These are phyloP conservation scores for Urtica urens DNA, from an alignment of 306 rosid genomes.

Conservation along the genomic window DNA sequence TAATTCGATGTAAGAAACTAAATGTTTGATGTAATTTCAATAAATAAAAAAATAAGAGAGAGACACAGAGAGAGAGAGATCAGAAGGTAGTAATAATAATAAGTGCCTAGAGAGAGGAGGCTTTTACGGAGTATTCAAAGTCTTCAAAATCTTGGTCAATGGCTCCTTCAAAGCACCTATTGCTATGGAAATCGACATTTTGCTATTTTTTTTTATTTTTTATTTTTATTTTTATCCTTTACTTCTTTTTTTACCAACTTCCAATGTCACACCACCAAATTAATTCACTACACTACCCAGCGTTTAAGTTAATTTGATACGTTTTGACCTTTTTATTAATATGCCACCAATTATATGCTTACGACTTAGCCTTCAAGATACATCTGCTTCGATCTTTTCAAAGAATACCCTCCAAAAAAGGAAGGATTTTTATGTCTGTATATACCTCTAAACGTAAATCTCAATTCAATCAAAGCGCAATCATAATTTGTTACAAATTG, in stretches of 20 bases:
- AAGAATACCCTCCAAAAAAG: neutral
- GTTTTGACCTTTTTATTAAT: neutral
- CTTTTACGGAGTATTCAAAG: slow-evolving; percentile 60
- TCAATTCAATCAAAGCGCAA: too few relatives aligned
- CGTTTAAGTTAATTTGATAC: neutral
- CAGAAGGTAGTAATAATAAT: slow-evolving; percentile 31
- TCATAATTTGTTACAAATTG: too few relatives aligned
- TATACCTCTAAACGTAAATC: too few relatives aligned
- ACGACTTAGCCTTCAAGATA: slow-evolving; percentile 1
- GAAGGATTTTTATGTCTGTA: neutral
- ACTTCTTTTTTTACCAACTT: slow-evolving; percentile 11
- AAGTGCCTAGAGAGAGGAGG: slow-evolving; percentile 35
- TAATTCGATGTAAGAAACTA: slow-evolving; percentile 15
- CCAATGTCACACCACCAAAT: too few relatives aligned
- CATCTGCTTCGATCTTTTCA: neutral
- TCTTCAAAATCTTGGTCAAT: slow-evolving; percentile 51
- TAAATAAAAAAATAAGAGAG: slow-evolving; percentile 14
- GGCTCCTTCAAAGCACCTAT: slow-evolving; percentile 29
- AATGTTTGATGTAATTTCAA: slow-evolving; percentile 7
- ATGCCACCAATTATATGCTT: slow-evolving; percentile 1
- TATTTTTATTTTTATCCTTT: too few relatives aligned
- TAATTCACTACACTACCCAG: too few relatives aligned
- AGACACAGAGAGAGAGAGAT: slow-evolving; percentile 22
- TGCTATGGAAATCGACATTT: slow-evolving; percentile 28
- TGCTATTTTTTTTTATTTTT: slow-evolving; percentile 8